Evolutionary conservation across 305 asterid species (phyloP), one percentile per base, ranked within the genome.

Genomic region (Fraxinus greggii): DNA sequence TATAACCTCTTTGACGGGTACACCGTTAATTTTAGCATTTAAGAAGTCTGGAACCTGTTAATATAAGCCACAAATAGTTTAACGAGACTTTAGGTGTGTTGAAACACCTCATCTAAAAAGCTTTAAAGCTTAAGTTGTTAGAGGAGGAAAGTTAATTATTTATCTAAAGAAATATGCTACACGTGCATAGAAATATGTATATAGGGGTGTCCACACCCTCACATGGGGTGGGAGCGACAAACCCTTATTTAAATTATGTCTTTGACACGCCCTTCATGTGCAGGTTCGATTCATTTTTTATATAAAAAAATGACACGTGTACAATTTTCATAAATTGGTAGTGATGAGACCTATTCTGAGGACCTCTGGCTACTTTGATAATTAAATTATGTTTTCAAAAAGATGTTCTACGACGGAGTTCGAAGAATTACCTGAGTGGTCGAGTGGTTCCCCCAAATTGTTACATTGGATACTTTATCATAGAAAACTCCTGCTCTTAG

Each of bases 361-460:
- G 31, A 59, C 15, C 28, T 59, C 23, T 21, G 3, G 9, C n/a
- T 23, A 63, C 3, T 4, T 26, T 63, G n/a, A n/a, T 54, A 54
- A 54, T 35, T 32, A 32, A 67, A 35, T 10, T n/a, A 45, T 48
- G 48, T 13, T 7, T 7, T 26, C 32, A 17, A 63, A 48, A 59
- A 51, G 23, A 51, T 51, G 24, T 51, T 51, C 9, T 17, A n/a
- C 3, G 9, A 17, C 3, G 63, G 63, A 21, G 45, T 76, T 54
- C 10, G 67, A 78, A 31, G 63, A 85, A 74, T 54, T 24, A 93
- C 99, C 97, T 97, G 99, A 88, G 99, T 97, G 23, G 98, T 95
- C 8, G 98, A 97, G 92, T 97, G 99, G 87, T 97, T 97, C n/a
- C 99, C 99, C 99, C 99, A 97, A 29, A 97, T 97, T 79, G 99